Base-by-base conservation (phyloP, 176 grass and related monocot species). In the Chloris gayana region DNA sequence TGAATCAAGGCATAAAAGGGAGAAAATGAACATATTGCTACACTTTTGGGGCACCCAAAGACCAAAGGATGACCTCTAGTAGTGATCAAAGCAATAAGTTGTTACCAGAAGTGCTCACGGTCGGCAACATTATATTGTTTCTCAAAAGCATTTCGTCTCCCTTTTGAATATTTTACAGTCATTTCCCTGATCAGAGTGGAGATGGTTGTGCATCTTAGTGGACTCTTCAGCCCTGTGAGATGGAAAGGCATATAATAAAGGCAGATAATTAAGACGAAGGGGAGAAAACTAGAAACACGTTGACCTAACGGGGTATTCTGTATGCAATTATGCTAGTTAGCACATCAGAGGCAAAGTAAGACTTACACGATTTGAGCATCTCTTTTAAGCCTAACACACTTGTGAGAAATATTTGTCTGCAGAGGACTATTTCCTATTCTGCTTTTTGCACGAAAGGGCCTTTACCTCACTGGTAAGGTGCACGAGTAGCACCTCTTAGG, bases 81-180 rank as follows among this genome's bases (percentile, higher is more conserved):
- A 54, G 67, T 79, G 74, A 79, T 61, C 42, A 63, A 64, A 56
- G 38, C 68, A 64, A 63, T 56, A 69, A 12, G 22, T 51, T 49
- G 73, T 46, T 80, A 62, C 69, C 66, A 85, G 38, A 30, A 81
- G 72, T 85, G 64, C 41, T 76, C 44, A 27, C 73, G 76, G 85
- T 87, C 72, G 82, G 78, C 77, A 89, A 54, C 18, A 58, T 62
- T 76, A 32, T 76, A 50, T 83, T 88, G 70, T 72, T 85, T 77
- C 34, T 34, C 47, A 21, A 50, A 24, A 80, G 46, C 38, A 79
- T 70, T 71, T 10, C 49, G 26, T 32, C 35, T 53, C 11, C 13
- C 25, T 49, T 84, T 83, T 31, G 18, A 62, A 5, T 58, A 69
- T 76, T 44, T 31, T 77, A 73, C 8, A 5, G 35, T 54, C 64